These are phyloP conservation scores for Rhypophila decipiens DNA, from an alignment of 495 filamentous ascomycete species.

Conservation along the genomic window DNA sequence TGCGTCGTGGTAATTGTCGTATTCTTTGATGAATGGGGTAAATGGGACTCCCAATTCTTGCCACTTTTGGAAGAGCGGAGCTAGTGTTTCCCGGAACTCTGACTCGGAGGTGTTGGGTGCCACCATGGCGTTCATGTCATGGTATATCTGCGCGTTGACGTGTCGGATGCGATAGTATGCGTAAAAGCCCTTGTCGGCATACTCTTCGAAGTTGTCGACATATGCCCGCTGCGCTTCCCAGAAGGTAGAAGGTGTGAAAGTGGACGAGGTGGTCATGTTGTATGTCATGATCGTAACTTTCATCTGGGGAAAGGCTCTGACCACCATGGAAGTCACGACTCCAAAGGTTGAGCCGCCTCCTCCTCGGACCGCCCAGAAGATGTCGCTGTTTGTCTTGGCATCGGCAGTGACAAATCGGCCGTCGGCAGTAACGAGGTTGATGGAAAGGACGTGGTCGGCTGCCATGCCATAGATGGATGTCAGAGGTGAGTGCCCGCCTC, in stretches of 20 bases:
- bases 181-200: background rate
- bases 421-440: slow-evolving; percentile 50
- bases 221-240: background rate
- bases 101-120: background rate
- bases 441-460: slow-evolving; percentile 44
- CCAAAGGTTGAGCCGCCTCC: slow-evolving; percentile 55
- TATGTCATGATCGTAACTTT: slow-evolving; percentile 35
- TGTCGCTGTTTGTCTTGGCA: slow-evolving; percentile 41
- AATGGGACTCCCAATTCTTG: no score
- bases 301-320: slow-evolving; percentile 37
- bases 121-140: background rate
- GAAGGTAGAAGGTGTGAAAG: background rate
- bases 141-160: background rate
- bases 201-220: background rate
- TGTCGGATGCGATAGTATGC: background rate
- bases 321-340: slow-evolving; percentile 46
- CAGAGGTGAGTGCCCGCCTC: slow-evolving; percentile 46
- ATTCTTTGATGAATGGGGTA: no score
- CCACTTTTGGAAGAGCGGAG: no score
- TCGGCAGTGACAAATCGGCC: slow-evolving; percentile 49
- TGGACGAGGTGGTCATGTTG: slow-evolving; percentile 30
- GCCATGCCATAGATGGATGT: slow-evolving; percentile 41
- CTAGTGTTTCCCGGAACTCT: no score
- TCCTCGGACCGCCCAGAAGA: slow-evolving; percentile 64
- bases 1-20: no score